Conservation (phyloP, 2,329 filamentous ascomycete genomes). For the Fusarium euwallaceae region DNA sequence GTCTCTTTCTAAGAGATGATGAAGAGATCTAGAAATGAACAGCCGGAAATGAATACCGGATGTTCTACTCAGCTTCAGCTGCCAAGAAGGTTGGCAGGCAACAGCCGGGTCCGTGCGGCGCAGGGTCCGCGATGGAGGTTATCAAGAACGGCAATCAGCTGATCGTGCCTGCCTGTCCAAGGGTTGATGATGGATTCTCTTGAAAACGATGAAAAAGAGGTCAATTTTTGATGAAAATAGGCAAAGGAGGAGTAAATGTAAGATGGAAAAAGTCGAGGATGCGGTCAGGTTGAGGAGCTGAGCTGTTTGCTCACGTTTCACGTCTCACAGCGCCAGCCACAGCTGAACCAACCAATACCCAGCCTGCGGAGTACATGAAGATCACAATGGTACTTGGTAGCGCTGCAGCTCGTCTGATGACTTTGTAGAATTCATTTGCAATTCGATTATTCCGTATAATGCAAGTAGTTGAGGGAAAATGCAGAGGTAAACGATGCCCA, state of each 20-base stretch:
- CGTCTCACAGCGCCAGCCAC: neutral
- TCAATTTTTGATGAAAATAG: neutral
- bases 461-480: neutral
- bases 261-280: neutral
- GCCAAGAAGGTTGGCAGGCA: neutral
- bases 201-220: neutral
- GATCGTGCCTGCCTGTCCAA: neutral
- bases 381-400: neutral
- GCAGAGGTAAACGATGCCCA: neutral
- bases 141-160: neutral
- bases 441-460: neutral
- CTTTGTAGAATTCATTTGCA: neutral
- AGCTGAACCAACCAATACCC: neutral
- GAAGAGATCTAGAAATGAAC: neutral
- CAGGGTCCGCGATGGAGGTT: neutral
- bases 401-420: neutral
- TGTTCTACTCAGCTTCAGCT: neutral
- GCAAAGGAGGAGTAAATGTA: neutral
- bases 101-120: neutral
- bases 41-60: neutral
- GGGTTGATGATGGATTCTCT: neutral
- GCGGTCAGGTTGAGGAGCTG: neutral
- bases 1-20: neutral
- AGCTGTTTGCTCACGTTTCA: neutral
- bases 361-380: neutral